Percentiles rank a stretch among this genome's conserved stretches.
Conservation (phyloP, 768 basidiomycete species). For the Serendipita sp. region DNA sequence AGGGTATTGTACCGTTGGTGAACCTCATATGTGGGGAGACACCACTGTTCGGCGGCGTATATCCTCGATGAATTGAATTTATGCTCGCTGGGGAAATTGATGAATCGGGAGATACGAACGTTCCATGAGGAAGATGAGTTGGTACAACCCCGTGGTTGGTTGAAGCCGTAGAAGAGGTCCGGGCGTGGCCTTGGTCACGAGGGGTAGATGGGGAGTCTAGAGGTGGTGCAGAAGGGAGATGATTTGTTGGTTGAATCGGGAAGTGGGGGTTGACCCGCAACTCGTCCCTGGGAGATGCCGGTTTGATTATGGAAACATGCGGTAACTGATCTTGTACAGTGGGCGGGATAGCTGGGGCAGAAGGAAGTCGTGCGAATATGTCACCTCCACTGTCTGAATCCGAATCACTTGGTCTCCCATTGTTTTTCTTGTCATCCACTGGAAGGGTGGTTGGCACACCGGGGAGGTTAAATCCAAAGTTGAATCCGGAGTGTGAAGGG, state of each 20-base stretch:
- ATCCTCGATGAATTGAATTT: not conserved
- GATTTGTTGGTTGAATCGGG: not conserved
- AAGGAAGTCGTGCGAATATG: not conserved
- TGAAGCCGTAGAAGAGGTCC: not conserved
- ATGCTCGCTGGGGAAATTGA: slow-evolving; percentile 12
- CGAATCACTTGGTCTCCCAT: not conserved
- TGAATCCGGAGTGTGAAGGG: not conserved
- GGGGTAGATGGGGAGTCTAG: slow-evolving; percentile 2
- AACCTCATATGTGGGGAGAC: not conserved
- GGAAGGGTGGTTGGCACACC: slow-evolving; percentile 10
- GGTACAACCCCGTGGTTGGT: not conserved
- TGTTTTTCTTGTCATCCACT: not conserved
- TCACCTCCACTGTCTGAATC: not conserved
- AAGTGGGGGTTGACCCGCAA: slow-evolving; percentile 10
- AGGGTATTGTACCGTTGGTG: not conserved
- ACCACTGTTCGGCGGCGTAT: not conserved
- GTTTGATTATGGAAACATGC: not conserved
- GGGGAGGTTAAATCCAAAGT: slow-evolving; percentile 10
- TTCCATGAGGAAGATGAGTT: not conserved
- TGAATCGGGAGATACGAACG: slow-evolving; percentile 15
- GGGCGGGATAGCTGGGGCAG: not conserved
- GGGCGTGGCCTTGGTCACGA: slow-evolving; percentile 6
- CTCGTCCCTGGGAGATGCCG: not conserved
- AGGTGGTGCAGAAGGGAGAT: not conserved
- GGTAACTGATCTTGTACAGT: slow-evolving; percentile 1